Evolutionary conservation across 805 yeast genomes (phyloP), one percentile per base, ranked within the genome.

Genomic region (Kuraishia hungarica): DNA sequence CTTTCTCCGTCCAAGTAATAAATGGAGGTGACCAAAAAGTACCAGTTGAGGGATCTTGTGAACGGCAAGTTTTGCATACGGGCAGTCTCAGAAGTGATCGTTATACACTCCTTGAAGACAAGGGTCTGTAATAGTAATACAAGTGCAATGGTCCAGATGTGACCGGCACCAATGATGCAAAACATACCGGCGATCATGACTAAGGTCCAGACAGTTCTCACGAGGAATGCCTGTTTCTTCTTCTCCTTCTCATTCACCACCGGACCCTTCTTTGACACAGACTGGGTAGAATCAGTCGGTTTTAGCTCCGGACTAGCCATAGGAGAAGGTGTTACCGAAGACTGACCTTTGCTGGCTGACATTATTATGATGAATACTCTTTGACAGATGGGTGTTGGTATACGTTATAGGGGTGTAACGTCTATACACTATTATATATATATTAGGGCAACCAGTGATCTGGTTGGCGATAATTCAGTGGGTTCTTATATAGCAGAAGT

Each of bases 141-240:
- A 56, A 89, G 74, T 5, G 80, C 68, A 56, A 92, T 87, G 54
- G 91, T 80, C 76, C 91, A 84, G 54, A 87, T 73, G 66, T 92
- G 98, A 48, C 99, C 99, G 10, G 92, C 81, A 28, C 88, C 84
- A 51, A 92, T 73, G 24, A 87, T 77, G 46, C 79, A 71, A 58
- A 89, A 82, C 69, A 91, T 87, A 5, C 82, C 83, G 19, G 76
- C 70, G 57, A 94, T 86, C 97, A 94, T 92, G 19, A 94, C 90
- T 62, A 94, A 70, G 0, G 97, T 88, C 98, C 98, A 94, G 51
- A 88, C 75, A 2, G 98, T 86, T 61, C 99, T 82, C 24, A 91
- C 89, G 51, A 91, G 67, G 64, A 94, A 91, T 49, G 92, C 87
- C 71, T 85, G 92, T 61, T 84, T 86, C 72, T 89, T 89, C 72